These are phyloP conservation scores for Chaetomium cochliodes DNA, from an alignment of 495 filamentous ascomycete genomes.

Conservation along the genomic window DNA sequence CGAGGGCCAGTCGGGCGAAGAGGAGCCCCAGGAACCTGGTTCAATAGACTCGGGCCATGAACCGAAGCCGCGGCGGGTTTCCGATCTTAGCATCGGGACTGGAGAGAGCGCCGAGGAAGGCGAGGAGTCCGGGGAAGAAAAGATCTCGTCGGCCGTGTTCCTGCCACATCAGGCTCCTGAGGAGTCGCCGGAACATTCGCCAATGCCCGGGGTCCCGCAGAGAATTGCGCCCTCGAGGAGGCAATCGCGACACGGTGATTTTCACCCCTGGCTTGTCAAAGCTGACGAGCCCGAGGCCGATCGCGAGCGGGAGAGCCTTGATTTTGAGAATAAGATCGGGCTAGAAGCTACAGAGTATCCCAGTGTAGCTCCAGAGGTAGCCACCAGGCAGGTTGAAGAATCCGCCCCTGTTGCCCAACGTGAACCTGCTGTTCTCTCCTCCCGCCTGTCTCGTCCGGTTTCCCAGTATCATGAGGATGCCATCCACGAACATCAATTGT, in stretches of 20 bases:
- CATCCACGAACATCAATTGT: constrained; percentile 47
- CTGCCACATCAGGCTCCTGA: constrained; percentile 76
- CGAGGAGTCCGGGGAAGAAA: constrained; percentile 85
- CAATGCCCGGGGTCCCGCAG: constrained; percentile 39
- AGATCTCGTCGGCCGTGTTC: constrained; percentile 93
- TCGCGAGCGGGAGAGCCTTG: constrained; percentile 30
- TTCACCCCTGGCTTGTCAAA: constrained; percentile 53
- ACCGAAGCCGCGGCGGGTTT: constrained; percentile 28
- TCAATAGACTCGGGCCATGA: constrained; percentile 15
- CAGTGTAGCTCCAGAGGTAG: constrained; percentile 35
- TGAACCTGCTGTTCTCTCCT: constrained; percentile 32
- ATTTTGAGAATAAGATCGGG: constrained; percentile 24
- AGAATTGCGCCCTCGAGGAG: constrained; percentile 30
- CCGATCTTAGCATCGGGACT: constrained; percentile 35
- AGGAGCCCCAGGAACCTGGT: constrained; percentile 19
- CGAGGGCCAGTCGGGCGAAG: constrained; percentile 2
- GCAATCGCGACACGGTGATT: constrained; percentile 38
- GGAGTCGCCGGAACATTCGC: constrained; percentile 48
- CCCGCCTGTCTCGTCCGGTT: constrained; percentile 37
- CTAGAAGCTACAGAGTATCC: constrained; percentile 30
- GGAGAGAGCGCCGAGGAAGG: constrained; percentile 59
- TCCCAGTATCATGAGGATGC: constrained; percentile 47
- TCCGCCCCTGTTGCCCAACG: constrained; percentile 42
- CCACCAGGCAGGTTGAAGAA: constrained; percentile 37
- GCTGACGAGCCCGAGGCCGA: constrained; percentile 49